Conservation (phyloP, 768 basidiomycete species). For the Serendipita vermifera region DNA sequence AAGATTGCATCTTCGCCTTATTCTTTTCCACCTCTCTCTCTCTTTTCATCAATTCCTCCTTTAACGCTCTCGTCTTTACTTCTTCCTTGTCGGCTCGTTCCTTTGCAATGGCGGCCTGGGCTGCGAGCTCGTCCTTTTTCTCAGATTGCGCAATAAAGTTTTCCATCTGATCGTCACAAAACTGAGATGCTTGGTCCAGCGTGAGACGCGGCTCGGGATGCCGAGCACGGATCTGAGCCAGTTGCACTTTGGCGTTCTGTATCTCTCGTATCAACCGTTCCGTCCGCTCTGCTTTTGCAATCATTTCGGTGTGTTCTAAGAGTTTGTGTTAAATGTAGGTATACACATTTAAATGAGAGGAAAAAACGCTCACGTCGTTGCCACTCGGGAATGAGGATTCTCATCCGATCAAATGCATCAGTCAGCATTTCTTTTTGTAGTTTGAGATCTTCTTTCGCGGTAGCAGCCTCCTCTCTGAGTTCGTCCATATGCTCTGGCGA, state of each 20-base stretch:
- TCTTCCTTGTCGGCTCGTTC: background rate
- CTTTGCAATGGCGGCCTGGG: background rate
- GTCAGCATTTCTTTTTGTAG: background rate
- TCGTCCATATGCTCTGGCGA: constrained; percentile 1
- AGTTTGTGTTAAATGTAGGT: background rate
- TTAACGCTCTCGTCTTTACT: background rate
- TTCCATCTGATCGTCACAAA: constrained; percentile 59
- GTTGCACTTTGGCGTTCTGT: constrained; percentile 64
- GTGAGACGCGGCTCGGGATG: constrained; percentile 74
- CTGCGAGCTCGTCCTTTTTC: constrained; percentile 22
- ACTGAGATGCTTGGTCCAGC: constrained; percentile 55
- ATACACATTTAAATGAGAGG: background rate
- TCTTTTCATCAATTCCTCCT: constrained; percentile 1
- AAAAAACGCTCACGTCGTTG: background rate
- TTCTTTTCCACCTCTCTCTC: constrained; percentile 1
- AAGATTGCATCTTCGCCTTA: background rate
- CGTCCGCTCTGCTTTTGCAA: background rate
- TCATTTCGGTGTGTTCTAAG: background rate
- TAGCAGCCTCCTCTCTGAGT: background rate
- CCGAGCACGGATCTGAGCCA: constrained; percentile 67
- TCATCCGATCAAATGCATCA: background rate
- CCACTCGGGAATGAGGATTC: constrained; percentile 8
- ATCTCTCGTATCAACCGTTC: constrained; percentile 45
- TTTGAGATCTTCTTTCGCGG: constrained; percentile 5
- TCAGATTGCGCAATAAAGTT: constrained; percentile 71